These are phyloP conservation scores for Aspergillus viridinutans DNA, from an alignment of 2,329 filamentous ascomycete species.

Conservation along the genomic window DNA sequence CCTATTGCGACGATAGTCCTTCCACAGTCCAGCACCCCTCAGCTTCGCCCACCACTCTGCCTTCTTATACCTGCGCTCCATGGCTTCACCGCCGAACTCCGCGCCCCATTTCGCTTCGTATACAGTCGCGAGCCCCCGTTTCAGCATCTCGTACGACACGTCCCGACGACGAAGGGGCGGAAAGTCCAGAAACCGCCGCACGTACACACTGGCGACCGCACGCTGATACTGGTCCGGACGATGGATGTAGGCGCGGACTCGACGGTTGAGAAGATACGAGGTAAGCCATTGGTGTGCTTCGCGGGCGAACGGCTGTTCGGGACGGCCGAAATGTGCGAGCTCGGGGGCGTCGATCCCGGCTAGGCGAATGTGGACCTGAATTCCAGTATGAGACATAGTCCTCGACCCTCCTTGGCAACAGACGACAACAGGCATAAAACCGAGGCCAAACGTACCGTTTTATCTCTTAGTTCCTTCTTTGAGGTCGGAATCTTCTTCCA, in stretches of 20 bases:
- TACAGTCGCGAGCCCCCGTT: conserved; percentile 76
- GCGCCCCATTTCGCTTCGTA: conserved; percentile 89
- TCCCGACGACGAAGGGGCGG: conserved; percentile 60
- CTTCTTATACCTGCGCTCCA: conserved; percentile 43
- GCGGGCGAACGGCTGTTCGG: conserved; percentile 75
- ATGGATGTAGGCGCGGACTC: conserved; percentile 78
- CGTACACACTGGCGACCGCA: conserved; percentile 78
- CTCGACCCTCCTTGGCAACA: not conserved
- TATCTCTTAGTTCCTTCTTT: conserved; percentile 65
- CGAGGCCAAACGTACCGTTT: conserved; percentile 59
- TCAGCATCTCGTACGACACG: conserved; percentile 86
- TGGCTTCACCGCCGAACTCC: conserved; percentile 74
- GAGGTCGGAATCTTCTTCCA: conserved; percentile 65
- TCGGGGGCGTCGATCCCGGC: conserved; percentile 94
- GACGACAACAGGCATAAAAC: not conserved
- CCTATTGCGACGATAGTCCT: conserved; percentile 46
- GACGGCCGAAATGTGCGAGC: conserved; percentile 82
- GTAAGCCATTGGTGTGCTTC: conserved; percentile 83
- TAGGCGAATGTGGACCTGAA: conserved; percentile 75
- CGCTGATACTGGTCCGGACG: conserved; percentile 88
- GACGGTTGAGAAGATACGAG: conserved; percentile 63
- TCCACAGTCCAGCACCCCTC: conserved; percentile 71
- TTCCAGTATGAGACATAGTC: not conserved
- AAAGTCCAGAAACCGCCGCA: conserved; percentile 51
- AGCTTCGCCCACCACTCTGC: conserved; percentile 57